phyloP scores from a whole-genome alignment of 2,329 filamentous ascomycete genomes.

The Apiospora marii region DNA sequence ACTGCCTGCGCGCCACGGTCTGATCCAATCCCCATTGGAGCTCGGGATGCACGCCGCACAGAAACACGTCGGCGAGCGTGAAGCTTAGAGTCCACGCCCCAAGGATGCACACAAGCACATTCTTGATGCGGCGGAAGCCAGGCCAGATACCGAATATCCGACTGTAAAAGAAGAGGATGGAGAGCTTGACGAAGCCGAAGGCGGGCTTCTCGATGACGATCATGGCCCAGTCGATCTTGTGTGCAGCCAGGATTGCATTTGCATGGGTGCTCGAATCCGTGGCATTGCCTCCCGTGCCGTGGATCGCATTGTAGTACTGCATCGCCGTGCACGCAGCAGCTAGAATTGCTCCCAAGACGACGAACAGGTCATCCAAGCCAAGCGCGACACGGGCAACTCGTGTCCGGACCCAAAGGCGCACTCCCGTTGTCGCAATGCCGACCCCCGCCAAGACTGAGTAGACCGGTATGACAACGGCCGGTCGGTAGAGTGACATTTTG shows the following conservation, averaged over 20 bases:
- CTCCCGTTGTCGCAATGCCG: not conserved
- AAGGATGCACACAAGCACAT: not conserved
- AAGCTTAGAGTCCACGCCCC: not conserved
- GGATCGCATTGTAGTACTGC: slow-evolving; percentile 1
- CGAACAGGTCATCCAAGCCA: not conserved
- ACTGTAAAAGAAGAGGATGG: slow-evolving; percentile 28
- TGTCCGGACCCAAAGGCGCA: slow-evolving; percentile 20
- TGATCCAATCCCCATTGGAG: not conserved
- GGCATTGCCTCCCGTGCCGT: not conserved
- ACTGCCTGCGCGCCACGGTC: not conserved
- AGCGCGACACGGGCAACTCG: not conserved
- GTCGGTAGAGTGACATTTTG: not conserved
- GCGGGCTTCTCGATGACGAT: slow-evolving; percentile 28
- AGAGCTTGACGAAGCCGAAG: slow-evolving; percentile 30
- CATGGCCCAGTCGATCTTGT: slow-evolving; percentile 29
- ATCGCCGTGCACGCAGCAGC: not conserved
- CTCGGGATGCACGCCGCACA: slow-evolving; percentile 1
- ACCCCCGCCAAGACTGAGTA: slow-evolving; percentile 14
- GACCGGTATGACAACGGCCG: slow-evolving; percentile 10
- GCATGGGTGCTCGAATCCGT: not conserved
- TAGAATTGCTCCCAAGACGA: not conserved
- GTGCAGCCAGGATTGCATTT: not conserved
- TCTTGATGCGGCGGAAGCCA: not conserved
- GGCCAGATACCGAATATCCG: slow-evolving; percentile 23
- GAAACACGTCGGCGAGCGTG: not conserved